Conservation (phyloP, 2,329 filamentous ascomycete genomes). For the Fusarium sublunatum region DNA sequence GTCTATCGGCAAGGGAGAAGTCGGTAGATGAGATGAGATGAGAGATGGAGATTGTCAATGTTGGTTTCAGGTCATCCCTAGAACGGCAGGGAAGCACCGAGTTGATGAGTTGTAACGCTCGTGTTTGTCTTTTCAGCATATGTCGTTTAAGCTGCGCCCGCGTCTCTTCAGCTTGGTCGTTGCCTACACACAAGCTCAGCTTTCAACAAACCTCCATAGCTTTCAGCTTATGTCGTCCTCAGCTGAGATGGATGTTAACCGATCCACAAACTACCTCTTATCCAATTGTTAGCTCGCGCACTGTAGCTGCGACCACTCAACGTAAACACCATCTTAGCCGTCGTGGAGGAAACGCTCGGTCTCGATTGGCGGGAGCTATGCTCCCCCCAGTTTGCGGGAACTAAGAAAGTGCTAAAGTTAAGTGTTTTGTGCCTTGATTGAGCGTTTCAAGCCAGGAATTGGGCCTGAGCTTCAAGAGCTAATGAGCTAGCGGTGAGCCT, state of each 20-base stretch:
- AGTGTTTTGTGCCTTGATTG: background rate
- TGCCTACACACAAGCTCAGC: no score
- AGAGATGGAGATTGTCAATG: background rate
- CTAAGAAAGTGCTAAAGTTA: conserved; percentile 28
- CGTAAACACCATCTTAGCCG: conserved; percentile 3
- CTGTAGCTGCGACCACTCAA: conserved; percentile 19
- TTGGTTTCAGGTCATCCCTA: background rate
- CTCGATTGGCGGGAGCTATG: conserved; percentile 21
- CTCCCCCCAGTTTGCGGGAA: conserved; percentile 29
- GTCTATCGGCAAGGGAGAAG: conserved; percentile 15
- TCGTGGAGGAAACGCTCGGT: background rate
- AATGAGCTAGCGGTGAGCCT: conserved; percentile 1
- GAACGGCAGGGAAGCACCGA: background rate
- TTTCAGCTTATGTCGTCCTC: conserved; percentile 1
- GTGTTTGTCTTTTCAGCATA: background rate
- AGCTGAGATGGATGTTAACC: conserved; percentile 21
- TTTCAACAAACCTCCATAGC: no score
- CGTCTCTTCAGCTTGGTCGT: no score
- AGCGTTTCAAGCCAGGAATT: conserved; percentile 6
- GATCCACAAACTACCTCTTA: conserved; percentile 16
- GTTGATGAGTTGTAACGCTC: background rate
- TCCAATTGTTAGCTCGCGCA: background rate
- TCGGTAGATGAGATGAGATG: conserved; percentile 4
- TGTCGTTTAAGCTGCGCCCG: background rate
- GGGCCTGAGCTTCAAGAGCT: conserved; percentile 8